A percentile compares a stretch with the other conserved stretches of the same genome.
Evolutionary conservation across 345 rosid genomes (phyloP).

Genomic region (Citrus cavaleriei): DNA sequence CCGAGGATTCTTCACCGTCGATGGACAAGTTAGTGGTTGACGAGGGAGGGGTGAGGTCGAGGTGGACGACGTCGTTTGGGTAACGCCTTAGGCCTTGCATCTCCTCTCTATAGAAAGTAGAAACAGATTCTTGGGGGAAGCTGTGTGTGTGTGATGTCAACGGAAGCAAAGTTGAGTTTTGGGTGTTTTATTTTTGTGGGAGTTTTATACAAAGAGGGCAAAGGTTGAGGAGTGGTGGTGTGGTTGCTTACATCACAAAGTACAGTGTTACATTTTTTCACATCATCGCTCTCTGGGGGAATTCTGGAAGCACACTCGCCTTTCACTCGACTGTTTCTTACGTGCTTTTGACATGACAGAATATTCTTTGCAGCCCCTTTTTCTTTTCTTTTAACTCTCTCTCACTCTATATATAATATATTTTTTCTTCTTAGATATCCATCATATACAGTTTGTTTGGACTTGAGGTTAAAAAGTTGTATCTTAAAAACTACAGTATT

Average conservation of each 20-base stretch:
- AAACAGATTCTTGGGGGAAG: slow-evolving; percentile 1
- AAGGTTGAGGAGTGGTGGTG: slow-evolving; percentile 18
- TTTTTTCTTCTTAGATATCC: too few relatives aligned
- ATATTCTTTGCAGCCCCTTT: background rate
- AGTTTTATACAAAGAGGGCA: slow-evolving; percentile 24
- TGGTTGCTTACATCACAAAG: slow-evolving; percentile 67
- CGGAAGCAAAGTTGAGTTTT: slow-evolving; percentile 29
- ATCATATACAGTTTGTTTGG: rapidly evolving
- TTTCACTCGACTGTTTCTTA: background rate
- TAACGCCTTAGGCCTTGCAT: slow-evolving; percentile 72
- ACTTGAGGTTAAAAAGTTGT: rapidly evolving
- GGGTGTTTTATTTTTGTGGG: slow-evolving; percentile 1
- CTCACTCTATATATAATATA: too few relatives aligned
- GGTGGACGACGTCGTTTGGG: slow-evolving; percentile 41
- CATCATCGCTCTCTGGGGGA: slow-evolving; percentile 3
- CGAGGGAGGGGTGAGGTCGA: slow-evolving; percentile 44
- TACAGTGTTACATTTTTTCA: slow-evolving; percentile 20
- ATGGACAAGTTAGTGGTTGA: slow-evolving; percentile 52
- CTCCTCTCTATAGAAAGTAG: slow-evolving; percentile 11
- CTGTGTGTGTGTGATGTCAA: slow-evolving; percentile 20
- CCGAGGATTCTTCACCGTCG: slow-evolving; percentile 73
- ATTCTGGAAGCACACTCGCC: slow-evolving; percentile 11
- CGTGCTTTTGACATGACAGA: background rate
- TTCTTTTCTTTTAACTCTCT: background rate
- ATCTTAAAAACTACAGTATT: rapidly evolving